Conservation (phyloP, 108 stramenopile species). For the Fistulifera pelliculosa region DNA sequence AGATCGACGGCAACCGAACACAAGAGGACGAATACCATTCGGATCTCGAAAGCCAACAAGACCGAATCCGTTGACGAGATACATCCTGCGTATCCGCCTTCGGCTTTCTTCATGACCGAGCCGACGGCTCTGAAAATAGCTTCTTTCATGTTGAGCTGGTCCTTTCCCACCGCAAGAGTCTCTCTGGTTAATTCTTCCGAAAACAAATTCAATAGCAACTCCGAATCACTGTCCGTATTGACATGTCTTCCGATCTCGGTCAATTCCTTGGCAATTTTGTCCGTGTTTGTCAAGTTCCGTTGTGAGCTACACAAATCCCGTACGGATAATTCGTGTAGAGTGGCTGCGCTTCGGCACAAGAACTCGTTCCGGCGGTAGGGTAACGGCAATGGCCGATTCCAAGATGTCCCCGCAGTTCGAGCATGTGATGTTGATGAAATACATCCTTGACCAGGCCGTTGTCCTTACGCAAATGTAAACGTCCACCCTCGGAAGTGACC, state of each 20-base stretch:
- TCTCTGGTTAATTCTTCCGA: constrained; percentile 81
- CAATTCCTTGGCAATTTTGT: constrained; percentile 49
- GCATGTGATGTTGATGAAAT: constrained; percentile 93
- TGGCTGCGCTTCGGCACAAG: constrained; percentile 91
- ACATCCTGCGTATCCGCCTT: constrained; percentile 93
- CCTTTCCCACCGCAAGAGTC: constrained; percentile 13
- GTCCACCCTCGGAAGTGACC: constrained; percentile 73
- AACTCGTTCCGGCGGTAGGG: constrained; percentile 89
- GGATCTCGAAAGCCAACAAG: constrained; percentile 95
- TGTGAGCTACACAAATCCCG: constrained; percentile 96
- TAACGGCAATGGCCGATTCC: constrained; percentile 97
- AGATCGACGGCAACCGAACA: constrained; percentile 73
- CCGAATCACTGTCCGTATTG: constrained; percentile 97
- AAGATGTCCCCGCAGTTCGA: constrained; percentile 80
- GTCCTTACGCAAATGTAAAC: constrained; percentile 91
- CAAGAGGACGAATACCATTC: constrained; percentile 94
- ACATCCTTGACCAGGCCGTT: constrained; percentile 96
- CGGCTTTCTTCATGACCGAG: constrained; percentile 77
- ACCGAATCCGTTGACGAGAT: constrained; percentile 92
- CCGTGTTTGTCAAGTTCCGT: constrained; percentile 95
- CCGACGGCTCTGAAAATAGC: constrained; percentile 65
- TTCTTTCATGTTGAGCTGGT: constrained; percentile 33
- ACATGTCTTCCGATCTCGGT: constrained; percentile 68
- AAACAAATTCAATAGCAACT: constrained; percentile 92
- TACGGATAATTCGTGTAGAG: constrained; percentile 97